These are phyloP conservation scores for Colletotrichum siamense DNA, from an alignment of 2,329 filamentous ascomycete species.

Conservation along the genomic window DNA sequence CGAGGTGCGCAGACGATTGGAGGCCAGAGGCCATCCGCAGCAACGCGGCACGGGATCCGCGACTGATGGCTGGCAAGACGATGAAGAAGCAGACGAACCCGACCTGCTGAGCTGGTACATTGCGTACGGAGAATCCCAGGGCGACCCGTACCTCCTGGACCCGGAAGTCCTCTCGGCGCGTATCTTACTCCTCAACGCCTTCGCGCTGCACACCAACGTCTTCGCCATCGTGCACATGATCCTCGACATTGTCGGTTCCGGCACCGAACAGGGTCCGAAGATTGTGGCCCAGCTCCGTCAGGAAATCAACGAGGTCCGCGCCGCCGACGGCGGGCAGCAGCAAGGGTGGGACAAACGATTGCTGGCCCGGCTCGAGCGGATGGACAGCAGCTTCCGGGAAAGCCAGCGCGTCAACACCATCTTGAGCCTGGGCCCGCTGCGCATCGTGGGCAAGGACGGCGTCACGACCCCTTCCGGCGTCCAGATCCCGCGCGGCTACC, in stretches of 20 bases:
- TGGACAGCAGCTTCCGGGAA: conserved; percentile 48
- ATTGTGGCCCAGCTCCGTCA: conserved; percentile 45
- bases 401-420: conserved; percentile 39
- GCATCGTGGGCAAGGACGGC: conserved; percentile 29
- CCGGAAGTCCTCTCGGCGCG: conserved; percentile 30
- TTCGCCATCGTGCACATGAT: conserved; percentile 41
- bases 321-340: conserved; percentile 27
- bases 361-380: conserved; percentile 37
- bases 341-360: conserved; percentile 36
- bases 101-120: not conserved
- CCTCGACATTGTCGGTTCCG: conserved; percentile 24
- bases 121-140: conserved; percentile 3
- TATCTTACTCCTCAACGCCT: conserved; percentile 23
- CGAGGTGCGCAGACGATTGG: not conserved
- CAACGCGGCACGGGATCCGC: not conserved
- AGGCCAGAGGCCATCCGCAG: not conserved
- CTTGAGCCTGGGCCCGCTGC: conserved; percentile 29
- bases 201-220: conserved; percentile 40
- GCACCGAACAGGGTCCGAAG: not conserved
- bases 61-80: not conserved
- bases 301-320: conserved; percentile 47
- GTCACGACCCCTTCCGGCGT: conserved; percentile 38
- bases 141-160: conserved; percentile 29
- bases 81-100: not conserved
- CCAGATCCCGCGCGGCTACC: conserved; percentile 32